Percentiles rank a stretch among this genome's conserved stretches.
These are phyloP conservation scores for Talaromyces rugulosus DNA, from an alignment of 2,329 filamentous ascomycete species.

Conservation along the genomic window DNA sequence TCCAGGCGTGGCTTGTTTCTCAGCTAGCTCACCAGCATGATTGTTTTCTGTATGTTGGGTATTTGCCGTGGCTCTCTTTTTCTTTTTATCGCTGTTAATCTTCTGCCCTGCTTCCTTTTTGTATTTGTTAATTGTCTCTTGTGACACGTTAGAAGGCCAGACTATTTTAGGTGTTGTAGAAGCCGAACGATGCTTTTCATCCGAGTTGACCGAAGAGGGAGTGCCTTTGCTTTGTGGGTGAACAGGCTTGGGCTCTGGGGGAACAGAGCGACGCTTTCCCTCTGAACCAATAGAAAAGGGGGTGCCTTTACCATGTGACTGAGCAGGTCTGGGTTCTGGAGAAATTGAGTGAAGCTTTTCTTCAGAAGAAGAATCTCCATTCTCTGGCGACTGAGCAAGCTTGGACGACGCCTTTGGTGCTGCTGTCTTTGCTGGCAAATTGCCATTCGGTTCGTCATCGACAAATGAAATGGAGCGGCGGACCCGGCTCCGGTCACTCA, in stretches of 20 bases:
- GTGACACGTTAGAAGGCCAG: slow-evolving; percentile 15
- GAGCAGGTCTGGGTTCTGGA: not conserved
- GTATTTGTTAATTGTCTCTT: slow-evolving; percentile 9
- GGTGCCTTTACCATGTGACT: not conserved
- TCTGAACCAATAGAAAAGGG: not conserved
- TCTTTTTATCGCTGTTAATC: not conserved
- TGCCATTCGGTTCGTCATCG: slow-evolving; percentile 13
- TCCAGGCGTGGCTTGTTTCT: not conserved
- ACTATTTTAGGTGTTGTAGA: slow-evolving; percentile 6
- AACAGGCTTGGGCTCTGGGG: not conserved
- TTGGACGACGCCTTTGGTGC: not conserved
- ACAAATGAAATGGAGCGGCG: slow-evolving; percentile 25
- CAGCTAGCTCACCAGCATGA: not conserved
- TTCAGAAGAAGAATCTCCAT: not conserved
- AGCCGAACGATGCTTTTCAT: not conserved
- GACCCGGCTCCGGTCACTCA: slow-evolving; percentile 7
- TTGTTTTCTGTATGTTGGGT: not conserved
- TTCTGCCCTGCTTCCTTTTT: slow-evolving; percentile 15
- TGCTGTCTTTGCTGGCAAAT: not conserved
- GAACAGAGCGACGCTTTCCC: not conserved
- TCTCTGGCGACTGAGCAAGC: not conserved
- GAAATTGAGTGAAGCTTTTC: not conserved
- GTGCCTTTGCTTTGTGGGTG: not conserved
- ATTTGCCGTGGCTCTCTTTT: not conserved
- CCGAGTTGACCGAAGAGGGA: not conserved